A percentile compares a stretch with the other conserved stretches of the same genome.
These are phyloP conservation scores for Penicillium sp. DNA, from an alignment of 2,329 filamentous ascomycete species.

Conservation along the genomic window DNA sequence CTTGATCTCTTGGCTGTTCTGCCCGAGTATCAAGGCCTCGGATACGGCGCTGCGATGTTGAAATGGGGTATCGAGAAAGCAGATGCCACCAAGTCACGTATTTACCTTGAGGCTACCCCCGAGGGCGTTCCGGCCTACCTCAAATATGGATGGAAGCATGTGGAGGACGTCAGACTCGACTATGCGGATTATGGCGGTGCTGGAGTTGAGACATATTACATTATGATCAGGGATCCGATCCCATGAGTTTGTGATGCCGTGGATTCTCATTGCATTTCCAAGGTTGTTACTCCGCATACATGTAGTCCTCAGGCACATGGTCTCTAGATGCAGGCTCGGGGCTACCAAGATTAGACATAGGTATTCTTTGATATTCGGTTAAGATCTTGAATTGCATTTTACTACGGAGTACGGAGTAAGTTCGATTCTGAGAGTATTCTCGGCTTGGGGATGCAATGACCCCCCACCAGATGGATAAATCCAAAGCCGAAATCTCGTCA, in stretches of 20 bases:
- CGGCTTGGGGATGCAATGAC: too few species aligned
- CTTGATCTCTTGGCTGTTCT: constrained; percentile 52
- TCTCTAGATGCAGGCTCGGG: too few species aligned
- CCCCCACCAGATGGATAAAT: not conserved
- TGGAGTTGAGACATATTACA: constrained; percentile 20
- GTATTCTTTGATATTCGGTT: too few species aligned
- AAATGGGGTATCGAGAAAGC: constrained; percentile 52
- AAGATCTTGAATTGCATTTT: too few species aligned
- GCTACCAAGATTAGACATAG: too few species aligned
- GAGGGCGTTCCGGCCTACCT: constrained; percentile 52
- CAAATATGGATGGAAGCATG: constrained; percentile 49
- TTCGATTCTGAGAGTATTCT: too few species aligned
- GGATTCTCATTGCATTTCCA: too few species aligned
- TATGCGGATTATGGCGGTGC: constrained; percentile 28
- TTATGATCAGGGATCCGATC: constrained; percentile 30
- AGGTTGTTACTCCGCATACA: too few species aligned
- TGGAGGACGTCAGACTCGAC: constrained; percentile 43
- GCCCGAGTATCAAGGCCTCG: constrained; percentile 48
- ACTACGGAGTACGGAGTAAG: too few species aligned
- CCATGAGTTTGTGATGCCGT: not conserved
- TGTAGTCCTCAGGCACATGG: too few species aligned
- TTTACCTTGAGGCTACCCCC: constrained; percentile 55
- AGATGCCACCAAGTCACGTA: constrained; percentile 45
- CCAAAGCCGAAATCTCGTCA: not conserved
- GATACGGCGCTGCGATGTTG: constrained; percentile 48